Evolutionary conservation across 2,329 filamentous ascomycete genomes (phyloP).

Genomic region (Paecilomyces fulvus): DNA sequence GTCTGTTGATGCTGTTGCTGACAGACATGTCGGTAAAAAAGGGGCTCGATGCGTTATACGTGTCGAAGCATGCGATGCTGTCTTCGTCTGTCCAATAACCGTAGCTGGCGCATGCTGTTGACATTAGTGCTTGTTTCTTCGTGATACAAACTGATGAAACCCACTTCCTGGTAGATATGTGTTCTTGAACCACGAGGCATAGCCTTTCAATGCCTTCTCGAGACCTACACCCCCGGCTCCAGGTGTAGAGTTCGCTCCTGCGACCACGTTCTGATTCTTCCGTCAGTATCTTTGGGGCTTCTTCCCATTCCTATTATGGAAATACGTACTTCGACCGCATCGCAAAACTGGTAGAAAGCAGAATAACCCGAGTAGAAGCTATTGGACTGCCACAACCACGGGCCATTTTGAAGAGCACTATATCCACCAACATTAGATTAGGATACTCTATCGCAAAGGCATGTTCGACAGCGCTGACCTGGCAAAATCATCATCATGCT

Average conservation of each 20-base stretch:
- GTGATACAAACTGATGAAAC: constrained; percentile 34
- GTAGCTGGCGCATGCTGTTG: constrained; percentile 38
- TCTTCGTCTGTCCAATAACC: constrained; percentile 40
- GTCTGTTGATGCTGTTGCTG: constrained; percentile 40
- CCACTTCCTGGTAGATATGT: constrained; percentile 41
- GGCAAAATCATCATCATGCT: constrained; percentile 47
- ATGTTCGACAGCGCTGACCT: constrained; percentile 14
- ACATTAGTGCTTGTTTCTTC: neutral
- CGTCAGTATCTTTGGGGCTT: constrained; percentile 5
- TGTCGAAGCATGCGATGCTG: constrained; percentile 46
- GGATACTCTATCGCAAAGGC: constrained; percentile 1
- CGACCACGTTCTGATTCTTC: constrained; percentile 22
- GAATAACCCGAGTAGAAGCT: constrained; percentile 44
- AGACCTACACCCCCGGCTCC: constrained; percentile 44
- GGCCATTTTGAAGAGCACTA: constrained; percentile 46
- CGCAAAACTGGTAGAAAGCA: constrained; percentile 40
- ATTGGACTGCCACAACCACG: constrained; percentile 51
- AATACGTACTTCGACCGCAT: constrained; percentile 40
- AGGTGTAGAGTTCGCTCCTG: constrained; percentile 20
- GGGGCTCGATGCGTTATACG: constrained; percentile 42
- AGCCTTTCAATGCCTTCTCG: constrained; percentile 45
- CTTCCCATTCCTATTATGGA: neutral
- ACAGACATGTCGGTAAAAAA: constrained; percentile 44
- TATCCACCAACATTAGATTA: neutral
- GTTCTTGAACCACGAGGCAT: constrained; percentile 46